Percentiles rank a stretch among this genome's conserved stretches.
phyloP scores from a whole-genome alignment of 1,139 yeast species.

The Yamadazyma mexicana region DNA sequence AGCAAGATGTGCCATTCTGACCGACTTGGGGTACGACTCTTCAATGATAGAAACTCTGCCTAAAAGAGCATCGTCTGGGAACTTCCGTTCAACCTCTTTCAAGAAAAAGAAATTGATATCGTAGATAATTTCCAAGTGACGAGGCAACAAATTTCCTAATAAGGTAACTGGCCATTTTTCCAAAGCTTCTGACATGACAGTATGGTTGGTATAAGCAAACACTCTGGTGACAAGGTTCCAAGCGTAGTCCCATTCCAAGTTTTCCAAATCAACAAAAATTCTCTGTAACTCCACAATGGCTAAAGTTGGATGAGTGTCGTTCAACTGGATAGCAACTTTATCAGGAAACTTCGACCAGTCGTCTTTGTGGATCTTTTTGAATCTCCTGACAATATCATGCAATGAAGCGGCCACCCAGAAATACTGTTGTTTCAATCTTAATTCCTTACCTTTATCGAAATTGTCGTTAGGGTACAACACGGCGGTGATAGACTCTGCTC shows the following conservation, averaged over 20 bases:
- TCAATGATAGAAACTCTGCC: constrained; percentile 80
- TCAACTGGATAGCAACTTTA: constrained; percentile 86
- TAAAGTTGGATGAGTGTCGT: constrained; percentile 93
- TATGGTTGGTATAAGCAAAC: constrained; percentile 92
- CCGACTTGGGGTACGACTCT: constrained; percentile 76
- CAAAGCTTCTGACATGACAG: constrained; percentile 91
- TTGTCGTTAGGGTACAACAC: constrained; percentile 92
- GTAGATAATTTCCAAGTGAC: constrained; percentile 89
- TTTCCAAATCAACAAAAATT: constrained; percentile 80
- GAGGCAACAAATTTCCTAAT: constrained; percentile 75
- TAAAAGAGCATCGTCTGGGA: constrained; percentile 72
- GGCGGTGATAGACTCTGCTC: constrained; percentile 89
- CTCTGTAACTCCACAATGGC: constrained; percentile 91
- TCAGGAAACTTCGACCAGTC: constrained; percentile 85
- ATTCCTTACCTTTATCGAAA: constrained; percentile 86
- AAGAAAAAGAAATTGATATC: constrained; percentile 82
- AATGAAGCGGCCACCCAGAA: constrained; percentile 97
- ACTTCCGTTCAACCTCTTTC: constrained; percentile 69
- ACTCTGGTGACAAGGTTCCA: constrained; percentile 82
- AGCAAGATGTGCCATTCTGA: constrained; percentile 91
- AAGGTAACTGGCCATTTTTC: constrained; percentile 94
- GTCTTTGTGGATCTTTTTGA: constrained; percentile 68
- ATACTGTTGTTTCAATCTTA: constrained; percentile 92
- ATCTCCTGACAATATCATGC: constrained; percentile 88
- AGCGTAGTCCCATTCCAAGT: constrained; percentile 77